Percentiles rank a stretch among this genome's conserved stretches.
These are phyloP conservation scores for Microdochium paspali DNA, from an alignment of 2,329 filamentous ascomycete species.

Conservation along the genomic window DNA sequence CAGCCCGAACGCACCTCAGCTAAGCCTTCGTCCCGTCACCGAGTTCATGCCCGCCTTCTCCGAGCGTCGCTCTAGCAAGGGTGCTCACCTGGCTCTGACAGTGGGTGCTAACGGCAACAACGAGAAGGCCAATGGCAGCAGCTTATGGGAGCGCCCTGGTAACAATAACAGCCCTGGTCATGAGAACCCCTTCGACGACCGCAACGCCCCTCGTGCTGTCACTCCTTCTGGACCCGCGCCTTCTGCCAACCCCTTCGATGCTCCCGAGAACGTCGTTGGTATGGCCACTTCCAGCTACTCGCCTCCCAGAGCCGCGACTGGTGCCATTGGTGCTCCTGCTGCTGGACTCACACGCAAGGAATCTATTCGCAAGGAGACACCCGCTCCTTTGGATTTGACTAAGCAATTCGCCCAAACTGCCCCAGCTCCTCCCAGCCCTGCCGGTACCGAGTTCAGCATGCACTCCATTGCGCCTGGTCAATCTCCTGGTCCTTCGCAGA, in stretches of 20 bases:
- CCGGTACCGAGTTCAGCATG: constrained; percentile 54
- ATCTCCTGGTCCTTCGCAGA: constrained; percentile 31
- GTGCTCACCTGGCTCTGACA: constrained; percentile 27
- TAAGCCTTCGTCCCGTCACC: constrained; percentile 77
- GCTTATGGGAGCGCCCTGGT: constrained; percentile 38
- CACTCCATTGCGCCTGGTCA: constrained; percentile 41
- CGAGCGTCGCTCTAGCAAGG: constrained; percentile 41
- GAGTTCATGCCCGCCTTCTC: constrained; percentile 67
- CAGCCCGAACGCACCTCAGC: constrained; percentile 57
- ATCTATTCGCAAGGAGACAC: constrained; percentile 44
- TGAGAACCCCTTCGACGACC: constrained; percentile 63
- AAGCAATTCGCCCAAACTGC: constrained; percentile 18
- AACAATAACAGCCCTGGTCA: constrained; percentile 37
- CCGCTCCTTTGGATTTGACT: constrained; percentile 45
- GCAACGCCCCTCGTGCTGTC: constrained; percentile 37
- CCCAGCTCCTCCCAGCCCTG: constrained; percentile 45
- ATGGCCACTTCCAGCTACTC: constrained; percentile 23
- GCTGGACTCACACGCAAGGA: constrained; percentile 38
- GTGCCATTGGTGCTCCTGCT: constrained; percentile 25
- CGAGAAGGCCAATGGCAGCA: constrained; percentile 20
- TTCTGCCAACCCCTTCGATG: constrained; percentile 21
- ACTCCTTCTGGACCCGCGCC: constrained; percentile 29
- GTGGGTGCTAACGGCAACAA: constrained; percentile 15
- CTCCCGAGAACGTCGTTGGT: constrained; percentile 25
- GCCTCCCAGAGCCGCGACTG: constrained; percentile 15